Percentiles rank a stretch among this genome's conserved stretches.
Evolutionary conservation across 2,329 filamentous ascomycete species (phyloP).

Genomic region (Ophiostoma ips): DNA sequence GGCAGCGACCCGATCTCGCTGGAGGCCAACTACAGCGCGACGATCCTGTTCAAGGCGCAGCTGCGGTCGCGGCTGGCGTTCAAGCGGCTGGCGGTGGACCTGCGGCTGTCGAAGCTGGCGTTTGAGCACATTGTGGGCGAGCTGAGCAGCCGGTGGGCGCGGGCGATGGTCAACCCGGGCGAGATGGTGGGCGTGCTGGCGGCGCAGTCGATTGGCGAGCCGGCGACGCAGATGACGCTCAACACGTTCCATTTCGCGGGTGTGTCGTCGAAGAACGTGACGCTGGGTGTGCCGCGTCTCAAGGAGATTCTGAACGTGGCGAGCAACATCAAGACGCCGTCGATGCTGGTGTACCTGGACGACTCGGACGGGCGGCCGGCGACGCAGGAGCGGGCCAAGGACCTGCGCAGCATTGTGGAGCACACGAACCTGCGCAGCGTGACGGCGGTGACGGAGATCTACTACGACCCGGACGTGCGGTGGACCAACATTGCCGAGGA

Average conservation of each 20-base stretch:
- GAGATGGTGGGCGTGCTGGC: conserved; percentile 98
- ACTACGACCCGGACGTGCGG: conserved; percentile 87
- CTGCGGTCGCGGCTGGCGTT: conserved; percentile 80
- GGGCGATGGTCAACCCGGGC: conserved; percentile 75
- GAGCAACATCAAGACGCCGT: conserved; percentile 95
- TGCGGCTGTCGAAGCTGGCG: conserved; percentile 78
- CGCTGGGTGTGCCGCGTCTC: conserved; percentile 90
- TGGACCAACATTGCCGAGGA: conserved; percentile 78
- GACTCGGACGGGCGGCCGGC: conserved; percentile 32
- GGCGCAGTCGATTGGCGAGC: conserved; percentile 96
- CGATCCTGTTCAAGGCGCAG: conserved; percentile 82
- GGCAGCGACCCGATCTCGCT: conserved; percentile 68
- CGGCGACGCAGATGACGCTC: conserved; percentile 96
- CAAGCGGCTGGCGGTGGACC: conserved; percentile 77
- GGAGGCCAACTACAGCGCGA: conserved; percentile 81
- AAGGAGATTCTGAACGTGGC: conserved; percentile 99
- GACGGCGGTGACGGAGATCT: conserved; percentile 85
- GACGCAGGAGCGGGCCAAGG: conserved; percentile 69
- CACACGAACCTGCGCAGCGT: conserved; percentile 89
- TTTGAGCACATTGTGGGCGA: conserved; percentile 89
- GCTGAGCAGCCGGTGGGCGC: conserved; percentile 75
- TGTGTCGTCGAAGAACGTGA: conserved; percentile 99
- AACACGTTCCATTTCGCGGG: conserved; percentile 99
- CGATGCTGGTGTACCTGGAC: conserved; percentile 83
- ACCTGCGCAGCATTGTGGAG: conserved; percentile 77